phyloP scores from a whole-genome alignment of 177 flowering plant genomes.

The Vitis hybrid region DNA sequence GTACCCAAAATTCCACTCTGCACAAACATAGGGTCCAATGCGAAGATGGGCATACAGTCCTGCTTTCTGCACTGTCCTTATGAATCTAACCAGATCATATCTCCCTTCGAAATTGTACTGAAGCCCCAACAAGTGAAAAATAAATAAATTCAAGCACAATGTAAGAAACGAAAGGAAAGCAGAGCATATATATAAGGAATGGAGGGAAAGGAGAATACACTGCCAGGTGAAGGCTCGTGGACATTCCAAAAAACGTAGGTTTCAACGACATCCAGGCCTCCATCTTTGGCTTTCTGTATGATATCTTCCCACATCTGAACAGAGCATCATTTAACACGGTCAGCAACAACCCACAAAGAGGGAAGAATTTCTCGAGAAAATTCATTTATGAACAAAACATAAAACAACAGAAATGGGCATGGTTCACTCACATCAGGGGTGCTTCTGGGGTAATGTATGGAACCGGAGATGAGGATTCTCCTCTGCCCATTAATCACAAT shows the following conservation, averaged over 20 bases:
- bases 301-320: conserved; percentile 91
- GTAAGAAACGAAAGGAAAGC: background rate
- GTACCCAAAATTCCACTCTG: conserved; percentile 87
- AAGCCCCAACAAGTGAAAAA: conserved; percentile 6
- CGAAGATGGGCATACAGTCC: conserved; percentile 76
- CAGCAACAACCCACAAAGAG: background rate
- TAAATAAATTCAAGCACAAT: background rate
- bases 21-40: conserved; percentile 81
- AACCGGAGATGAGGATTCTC: conserved; percentile 76
- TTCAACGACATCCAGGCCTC: conserved; percentile 82
- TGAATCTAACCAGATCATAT: conserved; percentile 65
- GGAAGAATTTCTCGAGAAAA: conserved; percentile 4
- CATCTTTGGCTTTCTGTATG: conserved; percentile 75
- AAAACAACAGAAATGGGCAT: background rate
- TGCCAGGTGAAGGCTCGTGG: conserved; percentile 86
- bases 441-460: conserved; percentile 89
- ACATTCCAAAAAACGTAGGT: conserved; percentile 91
- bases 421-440: conserved; percentile 61
- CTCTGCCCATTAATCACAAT: conserved; percentile 69
- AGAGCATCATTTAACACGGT: conserved; percentile 6
- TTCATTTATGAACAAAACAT: background rate
- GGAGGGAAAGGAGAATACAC: conserved; percentile 35
- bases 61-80: conserved; percentile 63
- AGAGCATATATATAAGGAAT: background rate
- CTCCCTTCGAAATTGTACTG: conserved; percentile 79